Evolutionary conservation across 306 rosid genomes (phyloP), one percentile per base, ranked within the genome.

Genomic region (Casuarina cunninghamiana): DNA sequence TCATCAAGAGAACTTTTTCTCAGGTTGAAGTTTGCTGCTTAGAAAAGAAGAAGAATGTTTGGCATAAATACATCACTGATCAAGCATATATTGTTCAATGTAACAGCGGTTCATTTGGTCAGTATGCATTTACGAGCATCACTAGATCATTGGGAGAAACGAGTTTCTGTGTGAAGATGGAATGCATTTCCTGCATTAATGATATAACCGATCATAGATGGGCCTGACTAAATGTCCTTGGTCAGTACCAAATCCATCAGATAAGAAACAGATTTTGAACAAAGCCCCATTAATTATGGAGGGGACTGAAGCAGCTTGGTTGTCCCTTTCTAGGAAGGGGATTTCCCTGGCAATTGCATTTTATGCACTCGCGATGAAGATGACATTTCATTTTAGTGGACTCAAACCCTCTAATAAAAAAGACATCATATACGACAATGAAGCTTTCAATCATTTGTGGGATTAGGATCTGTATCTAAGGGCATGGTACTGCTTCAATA

Each of bases 191-290:
- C 5, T 9, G 41, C 48, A 41, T 6, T 17, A 38, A 65, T 38
- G 71, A 32, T 65, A 32, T 41, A 65, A 65, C 19, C 44, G 3
- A 38, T 39, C n/a, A 41, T 65, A n/a, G 49, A 45, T 80, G 53
- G 42, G 69, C 26, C 72, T 53, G 57, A 77, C 46, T 69, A 53
- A 61, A 11, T 2, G 48, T 48, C 73, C 50, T 77, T 73, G 44
- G 58, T 48, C 12, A 39, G 10, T 39, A 66, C 26, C 41, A 50
- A 71, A 71, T 54, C 63, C 53, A 32, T 8, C 26, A 63, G 50
- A 26, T 48, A 39, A 19, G 49, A 51, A 17, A 62, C 26, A 42
- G 41, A 26, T 65, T 37, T 16, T 50, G 42, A 26, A 38, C n/a
- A 12, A 26, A 16, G 19, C 49, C 13, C 46, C 7, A 3, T 49